Evolutionary conservation across 148 eudicot genomes (phyloP), one percentile per base, ranked within the genome.

Genomic region (Chenopodium suecicum): DNA sequence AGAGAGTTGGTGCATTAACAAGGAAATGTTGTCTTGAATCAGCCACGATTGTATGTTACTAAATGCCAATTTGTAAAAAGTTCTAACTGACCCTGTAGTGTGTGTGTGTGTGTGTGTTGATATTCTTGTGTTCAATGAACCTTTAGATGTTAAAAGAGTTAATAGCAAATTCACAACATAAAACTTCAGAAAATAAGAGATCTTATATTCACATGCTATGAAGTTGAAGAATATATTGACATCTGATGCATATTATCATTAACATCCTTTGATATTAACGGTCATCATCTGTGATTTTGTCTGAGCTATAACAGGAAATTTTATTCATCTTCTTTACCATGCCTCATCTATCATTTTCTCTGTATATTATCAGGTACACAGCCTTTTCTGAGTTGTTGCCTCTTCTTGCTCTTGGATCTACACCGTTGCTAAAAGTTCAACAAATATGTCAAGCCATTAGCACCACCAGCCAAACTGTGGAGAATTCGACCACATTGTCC

Each of bases 351-450:
- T 81, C 67, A 50, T 79, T 22, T 71, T 70, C 23, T 76, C 32
- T 79, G 27, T 11, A 34, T 50, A 73, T 75, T 47, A 76, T 85
- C 89, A 96, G 99, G 91, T 96, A 92, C 83, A 94, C 98, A 1
- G 94, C 99, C 84, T 91, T 88, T 86, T 96, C 99, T 62, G 99
- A 96, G 87, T 83, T 96, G 83, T 74, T 96, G 85, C 97, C 99
- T 75, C 97, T 96, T 80, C 90, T 96, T 67, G 99, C 97, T 70
- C 85, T 85, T 31, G 92, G 97, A 76, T 84, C 80, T 48, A 84
- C 86, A 25, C 92, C 95, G 56, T 80, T 90, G 50, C 79, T 94
- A 87, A 96, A 92, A 89, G 94, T 96, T 75, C 86, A 96, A 20
- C 83, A 84, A 84, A 94, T 96, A 73, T 76, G 86, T 78, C 99